phyloP scores from a whole-genome alignment of 768 basidiomycete species.

The Thelephora aurantiotincta region DNA sequence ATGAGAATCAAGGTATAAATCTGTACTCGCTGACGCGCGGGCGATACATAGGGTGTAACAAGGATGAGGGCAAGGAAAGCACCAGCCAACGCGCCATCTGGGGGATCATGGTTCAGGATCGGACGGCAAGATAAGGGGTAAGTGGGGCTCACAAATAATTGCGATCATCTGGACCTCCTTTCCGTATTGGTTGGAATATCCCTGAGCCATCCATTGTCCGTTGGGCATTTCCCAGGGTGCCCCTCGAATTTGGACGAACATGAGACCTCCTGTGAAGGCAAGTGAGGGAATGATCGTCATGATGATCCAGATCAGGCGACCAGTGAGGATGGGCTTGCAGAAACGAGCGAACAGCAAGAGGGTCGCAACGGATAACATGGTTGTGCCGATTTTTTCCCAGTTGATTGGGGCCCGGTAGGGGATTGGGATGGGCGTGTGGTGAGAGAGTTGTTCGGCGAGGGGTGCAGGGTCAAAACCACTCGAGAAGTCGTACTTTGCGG shows the following conservation, averaged over 20 bases:
- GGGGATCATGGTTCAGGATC: background rate
- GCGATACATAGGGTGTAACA: slow-evolving; percentile 63
- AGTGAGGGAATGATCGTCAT: slow-evolving; percentile 48
- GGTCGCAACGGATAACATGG: slow-evolving; percentile 19
- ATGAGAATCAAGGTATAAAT: slow-evolving; percentile 83
- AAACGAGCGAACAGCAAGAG: slow-evolving; percentile 37
- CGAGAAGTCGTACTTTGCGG: slow-evolving; percentile 64
- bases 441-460: slow-evolving; percentile 62
- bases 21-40: slow-evolving; percentile 66
- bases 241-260: slow-evolving; percentile 90
- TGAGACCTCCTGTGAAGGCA: slow-evolving; percentile 85
- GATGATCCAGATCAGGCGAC: slow-evolving; percentile 68
- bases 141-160: slow-evolving; percentile 56
- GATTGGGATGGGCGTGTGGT: slow-evolving; percentile 65
- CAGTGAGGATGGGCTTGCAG: slow-evolving; percentile 49
- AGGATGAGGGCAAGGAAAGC: slow-evolving; percentile 72
- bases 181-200: slow-evolving; percentile 84
- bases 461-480: slow-evolving; percentile 78
- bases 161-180: slow-evolving; percentile 86
- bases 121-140: background rate
- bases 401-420: slow-evolving; percentile 72
- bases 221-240: slow-evolving; percentile 52
- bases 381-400: slow-evolving; percentile 43
- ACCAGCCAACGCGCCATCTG: slow-evolving; percentile 74
- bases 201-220: slow-evolving; percentile 73